These are phyloP conservation scores for Corynascus novoguineensis DNA, from an alignment of 495 filamentous ascomycete genomes.

Conservation along the genomic window DNA sequence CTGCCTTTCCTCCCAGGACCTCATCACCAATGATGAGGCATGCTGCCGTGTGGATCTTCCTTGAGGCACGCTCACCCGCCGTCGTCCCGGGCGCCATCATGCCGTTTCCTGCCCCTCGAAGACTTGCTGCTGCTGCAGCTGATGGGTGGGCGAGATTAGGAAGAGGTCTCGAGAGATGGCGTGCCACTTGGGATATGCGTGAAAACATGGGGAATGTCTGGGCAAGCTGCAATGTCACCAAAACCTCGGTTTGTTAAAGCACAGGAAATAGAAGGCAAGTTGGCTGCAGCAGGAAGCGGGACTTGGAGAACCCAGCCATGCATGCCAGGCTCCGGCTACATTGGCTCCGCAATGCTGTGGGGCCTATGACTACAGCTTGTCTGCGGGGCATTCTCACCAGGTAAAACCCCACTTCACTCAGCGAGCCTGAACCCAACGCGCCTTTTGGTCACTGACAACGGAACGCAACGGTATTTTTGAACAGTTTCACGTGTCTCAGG, in stretches of 20 bases:
- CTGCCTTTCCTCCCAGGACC: slow-evolving; percentile 90
- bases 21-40: slow-evolving; percentile 97
- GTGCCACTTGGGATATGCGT: slow-evolving; percentile 64
- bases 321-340: background rate
- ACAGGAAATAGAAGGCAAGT: too few species aligned
- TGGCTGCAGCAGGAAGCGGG: background rate
- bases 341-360: background rate
- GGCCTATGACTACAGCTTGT: background rate
- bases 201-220: slow-evolving; percentile 56
- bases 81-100: slow-evolving; percentile 49
- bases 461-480: background rate
- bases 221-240: background rate
- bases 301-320: background rate
- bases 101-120: slow-evolving; percentile 7
- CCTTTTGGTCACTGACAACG: background rate
- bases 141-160: slow-evolving; percentile 50
- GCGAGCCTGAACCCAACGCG: slow-evolving; percentile 1
- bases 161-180: slow-evolving; percentile 62
- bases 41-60: slow-evolving; percentile 79
- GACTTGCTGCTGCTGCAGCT: slow-evolving; percentile 28
- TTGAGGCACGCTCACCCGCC: slow-evolving; percentile 48
- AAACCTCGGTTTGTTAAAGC: background rate
- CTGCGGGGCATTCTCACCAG: slow-evolving; percentile 5
- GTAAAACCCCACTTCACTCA: slow-evolving; percentile 7
- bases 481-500: too few species aligned